A percentile compares a stretch with the other conserved stretches of the same genome.
These are phyloP conservation scores for Colletotrichum aenigma DNA, from an alignment of 2,329 filamentous ascomycete species.

Conservation along the genomic window DNA sequence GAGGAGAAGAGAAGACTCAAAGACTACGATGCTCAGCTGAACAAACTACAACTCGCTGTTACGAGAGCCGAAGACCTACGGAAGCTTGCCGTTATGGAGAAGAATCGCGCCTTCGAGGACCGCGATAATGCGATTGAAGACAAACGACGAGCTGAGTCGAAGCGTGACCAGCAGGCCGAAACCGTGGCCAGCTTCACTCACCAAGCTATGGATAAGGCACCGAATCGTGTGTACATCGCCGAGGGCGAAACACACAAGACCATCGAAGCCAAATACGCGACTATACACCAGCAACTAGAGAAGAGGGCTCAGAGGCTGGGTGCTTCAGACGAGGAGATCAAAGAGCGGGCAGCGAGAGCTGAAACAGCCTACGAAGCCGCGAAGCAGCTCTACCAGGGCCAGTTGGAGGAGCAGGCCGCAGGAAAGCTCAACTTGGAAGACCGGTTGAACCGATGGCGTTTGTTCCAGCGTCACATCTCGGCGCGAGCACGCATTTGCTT, in stretches of 20 bases:
- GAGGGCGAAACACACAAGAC: conserved; percentile 66
- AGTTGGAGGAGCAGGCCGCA: conserved; percentile 43
- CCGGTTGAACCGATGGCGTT: conserved; percentile 77
- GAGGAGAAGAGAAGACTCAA: conserved; percentile 38
- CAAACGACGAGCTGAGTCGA: conserved; percentile 48
- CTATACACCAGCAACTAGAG: conserved; percentile 62
- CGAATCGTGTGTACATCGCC: conserved; percentile 64
- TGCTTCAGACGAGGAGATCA: conserved; percentile 68
- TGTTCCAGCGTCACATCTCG: conserved; percentile 85
- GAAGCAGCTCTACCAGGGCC: conserved; percentile 42
- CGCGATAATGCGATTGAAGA: conserved; percentile 53
- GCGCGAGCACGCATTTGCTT: conserved; percentile 87
- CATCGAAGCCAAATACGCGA: conserved; percentile 58
- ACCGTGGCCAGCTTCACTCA: conserved; percentile 57
- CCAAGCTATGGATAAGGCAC: conserved; percentile 58
- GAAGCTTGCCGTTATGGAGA: conserved; percentile 59
- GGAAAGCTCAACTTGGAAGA: conserved; percentile 67
- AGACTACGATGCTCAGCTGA: conserved; percentile 37
- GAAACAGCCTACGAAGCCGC: conserved; percentile 43
- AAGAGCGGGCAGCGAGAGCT: conserved; percentile 48
- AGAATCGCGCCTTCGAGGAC: conserved; percentile 63
- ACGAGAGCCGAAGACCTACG: conserved; percentile 52
- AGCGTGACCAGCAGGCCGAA: conserved; percentile 49
- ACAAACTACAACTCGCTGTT: conserved; percentile 61
- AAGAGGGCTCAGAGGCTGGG: conserved; percentile 63